A percentile compares a stretch with the other conserved stretches of the same genome.
These are phyloP conservation scores for Dipteronia dyeriana DNA, from an alignment of 345 rosid species.

Conservation along the genomic window DNA sequence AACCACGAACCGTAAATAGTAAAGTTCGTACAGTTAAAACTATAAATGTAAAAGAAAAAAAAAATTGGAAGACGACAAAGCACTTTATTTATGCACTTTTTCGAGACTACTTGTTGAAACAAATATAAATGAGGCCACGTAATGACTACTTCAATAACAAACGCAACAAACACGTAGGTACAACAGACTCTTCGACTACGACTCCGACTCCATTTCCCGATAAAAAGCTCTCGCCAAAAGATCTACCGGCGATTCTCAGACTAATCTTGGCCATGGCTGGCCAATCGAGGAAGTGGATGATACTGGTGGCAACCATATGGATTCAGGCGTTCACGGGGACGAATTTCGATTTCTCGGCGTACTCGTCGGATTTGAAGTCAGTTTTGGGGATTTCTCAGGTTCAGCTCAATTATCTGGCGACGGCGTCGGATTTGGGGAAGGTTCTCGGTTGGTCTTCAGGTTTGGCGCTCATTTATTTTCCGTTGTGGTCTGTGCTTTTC, in stretches of 20 bases:
- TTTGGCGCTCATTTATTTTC: constrained; percentile 71
- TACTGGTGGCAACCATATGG: constrained; percentile 91
- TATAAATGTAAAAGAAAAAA: background rate
- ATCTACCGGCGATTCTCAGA: background rate
- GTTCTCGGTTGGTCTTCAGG: constrained; percentile 97
- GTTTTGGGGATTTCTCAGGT: constrained; percentile 85
- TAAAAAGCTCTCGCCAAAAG: background rate
- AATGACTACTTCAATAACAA: background rate
- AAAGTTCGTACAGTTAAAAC: background rate
- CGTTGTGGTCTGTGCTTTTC: constrained; percentile 74
- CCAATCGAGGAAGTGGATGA: constrained; percentile 93
- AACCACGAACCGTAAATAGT: background rate
- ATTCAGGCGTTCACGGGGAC: constrained; percentile 98
- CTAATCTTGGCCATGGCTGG: constrained; percentile 51
- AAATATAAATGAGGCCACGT: constrained; percentile 28
- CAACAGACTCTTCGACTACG: too few relatives aligned
- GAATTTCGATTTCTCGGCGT: constrained; percentile 93
- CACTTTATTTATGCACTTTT: background rate
- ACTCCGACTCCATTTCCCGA: background rate
- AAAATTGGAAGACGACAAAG: background rate
- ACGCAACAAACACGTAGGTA: background rate
- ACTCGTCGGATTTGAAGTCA: constrained; percentile 75
- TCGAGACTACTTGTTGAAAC: background rate
- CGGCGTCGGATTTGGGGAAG: constrained; percentile 95
- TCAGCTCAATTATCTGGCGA: constrained; percentile 83